Percentiles rank a stretch among this genome's conserved stretches.
phyloP scores from a whole-genome alignment of 1,284 basidiomycete species.

The Fomitopsis schrenkii region DNA sequence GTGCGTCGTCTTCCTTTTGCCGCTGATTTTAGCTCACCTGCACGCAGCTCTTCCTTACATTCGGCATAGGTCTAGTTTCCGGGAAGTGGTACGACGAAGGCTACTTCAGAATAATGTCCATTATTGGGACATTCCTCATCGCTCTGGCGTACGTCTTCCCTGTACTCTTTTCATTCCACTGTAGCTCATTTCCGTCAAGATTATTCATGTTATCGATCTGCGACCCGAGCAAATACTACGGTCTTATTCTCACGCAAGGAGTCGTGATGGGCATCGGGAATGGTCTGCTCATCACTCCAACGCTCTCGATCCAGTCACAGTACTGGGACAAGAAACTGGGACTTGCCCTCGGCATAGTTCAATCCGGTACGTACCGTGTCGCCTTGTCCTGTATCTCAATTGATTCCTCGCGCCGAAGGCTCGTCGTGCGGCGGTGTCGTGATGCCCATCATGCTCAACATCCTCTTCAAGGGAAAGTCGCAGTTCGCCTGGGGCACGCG shows the following conservation, averaged over 20 bases:
- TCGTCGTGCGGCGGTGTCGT: conserved; percentile 21
- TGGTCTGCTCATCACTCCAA: conserved; percentile 29
- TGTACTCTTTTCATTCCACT: not conserved
- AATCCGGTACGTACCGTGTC: conserved; percentile 18
- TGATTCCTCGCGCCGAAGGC: not conserved
- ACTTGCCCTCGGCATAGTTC: conserved; percentile 18
- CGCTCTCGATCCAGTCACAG: conserved; percentile 8
- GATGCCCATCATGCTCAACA: conserved; percentile 27
- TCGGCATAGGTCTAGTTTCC: conserved; percentile 24
- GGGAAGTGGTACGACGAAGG: conserved; percentile 29
- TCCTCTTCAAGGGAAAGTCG: conserved; percentile 18
- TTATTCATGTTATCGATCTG: conserved; percentile 25
- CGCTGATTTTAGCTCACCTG: not conserved
- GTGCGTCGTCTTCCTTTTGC: not conserved
- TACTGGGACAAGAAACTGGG: conserved; percentile 10
- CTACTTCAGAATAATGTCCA: conserved; percentile 14
- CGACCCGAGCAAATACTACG: conserved; percentile 20
- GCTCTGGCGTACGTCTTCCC: not conserved
- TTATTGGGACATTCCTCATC: conserved; percentile 25
- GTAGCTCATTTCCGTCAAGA: conserved; percentile 3
- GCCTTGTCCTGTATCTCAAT: no score
- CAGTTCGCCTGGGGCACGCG: conserved; percentile 24
- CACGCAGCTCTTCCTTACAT: conserved; percentile 26
- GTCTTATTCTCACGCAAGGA: conserved; percentile 24
- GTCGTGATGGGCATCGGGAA: conserved; percentile 42